These are phyloP conservation scores for Eleusine coracana DNA, from an alignment of 176 grass and related monocot species.

Conservation along the genomic window DNA sequence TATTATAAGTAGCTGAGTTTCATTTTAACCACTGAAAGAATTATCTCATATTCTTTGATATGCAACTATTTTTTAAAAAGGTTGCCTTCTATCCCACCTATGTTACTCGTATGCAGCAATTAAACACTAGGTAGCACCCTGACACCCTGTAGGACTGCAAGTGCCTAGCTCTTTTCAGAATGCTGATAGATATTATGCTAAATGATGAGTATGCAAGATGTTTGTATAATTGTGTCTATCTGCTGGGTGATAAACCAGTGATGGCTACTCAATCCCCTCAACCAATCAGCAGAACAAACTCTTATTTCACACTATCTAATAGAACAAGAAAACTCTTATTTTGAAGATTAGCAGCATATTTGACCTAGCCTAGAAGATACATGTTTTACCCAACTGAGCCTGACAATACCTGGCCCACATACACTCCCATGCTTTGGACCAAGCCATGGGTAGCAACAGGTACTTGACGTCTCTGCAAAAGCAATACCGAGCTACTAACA, in stretches of 20 bases:
- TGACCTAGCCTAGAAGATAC: neutral
- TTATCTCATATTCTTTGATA: neutral
- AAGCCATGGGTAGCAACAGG: neutral
- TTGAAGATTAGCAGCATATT: neutral
- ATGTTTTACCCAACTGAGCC: neutral
- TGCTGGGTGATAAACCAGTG: constrained; percentile 17
- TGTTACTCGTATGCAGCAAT: neutral
- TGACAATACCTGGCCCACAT: neutral
- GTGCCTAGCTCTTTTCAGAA: neutral
- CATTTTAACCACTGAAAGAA: neutral
- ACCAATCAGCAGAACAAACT: neutral
- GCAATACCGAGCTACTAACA: constrained; percentile 1
- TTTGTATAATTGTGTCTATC: neutral
- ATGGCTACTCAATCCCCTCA: neutral
- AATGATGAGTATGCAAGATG: constrained; percentile 8
- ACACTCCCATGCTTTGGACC: neutral
- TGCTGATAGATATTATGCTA: neutral
- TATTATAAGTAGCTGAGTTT: neutral
- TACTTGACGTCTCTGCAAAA: neutral
- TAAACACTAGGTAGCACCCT: neutral
- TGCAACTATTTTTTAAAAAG: neutral
- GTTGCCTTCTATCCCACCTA: neutral
- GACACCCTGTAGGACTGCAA: neutral
- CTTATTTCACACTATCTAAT: neutral
- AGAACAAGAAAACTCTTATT: neutral